Evolutionary conservation across 192 early-diverging fungal species (phyloP).

Genomic region (Spinellus fusiger): DNA sequence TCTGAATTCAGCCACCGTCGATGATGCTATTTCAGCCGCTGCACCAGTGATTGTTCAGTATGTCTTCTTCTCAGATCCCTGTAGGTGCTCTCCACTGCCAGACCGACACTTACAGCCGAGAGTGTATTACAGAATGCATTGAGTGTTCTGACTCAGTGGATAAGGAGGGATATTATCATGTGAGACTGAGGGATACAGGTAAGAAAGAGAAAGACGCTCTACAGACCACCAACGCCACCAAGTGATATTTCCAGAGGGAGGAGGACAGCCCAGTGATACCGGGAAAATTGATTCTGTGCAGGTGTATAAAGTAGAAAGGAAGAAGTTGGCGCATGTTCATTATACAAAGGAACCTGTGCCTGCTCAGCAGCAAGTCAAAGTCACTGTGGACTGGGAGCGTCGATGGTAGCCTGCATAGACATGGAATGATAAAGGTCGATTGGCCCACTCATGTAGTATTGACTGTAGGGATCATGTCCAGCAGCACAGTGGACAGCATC

Average conservation of each 20-base stretch:
- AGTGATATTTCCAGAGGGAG: constrained; percentile 77
- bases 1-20: no score
- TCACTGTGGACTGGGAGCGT: constrained; percentile 59
- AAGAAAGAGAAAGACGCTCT: constrained; percentile 1
- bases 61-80: constrained; percentile 32
- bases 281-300: constrained; percentile 48
- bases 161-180: constrained; percentile 52
- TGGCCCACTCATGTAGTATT: neutral
- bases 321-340: constrained; percentile 58
- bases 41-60: no score
- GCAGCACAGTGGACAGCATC: constrained; percentile 73
- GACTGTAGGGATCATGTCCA: constrained; percentile 56
- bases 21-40: no score
- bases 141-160: constrained; percentile 46
- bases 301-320: constrained; percentile 52
- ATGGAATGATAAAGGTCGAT: neutral
- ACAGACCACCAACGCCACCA: neutral
- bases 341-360: constrained; percentile 41
- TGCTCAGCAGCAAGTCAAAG: constrained; percentile 39
- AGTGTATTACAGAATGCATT: constrained; percentile 43
- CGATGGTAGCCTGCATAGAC: constrained; percentile 31
- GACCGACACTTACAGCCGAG: constrained; percentile 41
- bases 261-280: constrained; percentile 65
- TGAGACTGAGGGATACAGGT: constrained; percentile 56
- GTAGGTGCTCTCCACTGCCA: constrained; percentile 61